Percentiles rank a stretch among this genome's conserved stretches.
These are phyloP conservation scores for Cydonia oblonga DNA, from an alignment of 331 rosid species.

Conservation along the genomic window DNA sequence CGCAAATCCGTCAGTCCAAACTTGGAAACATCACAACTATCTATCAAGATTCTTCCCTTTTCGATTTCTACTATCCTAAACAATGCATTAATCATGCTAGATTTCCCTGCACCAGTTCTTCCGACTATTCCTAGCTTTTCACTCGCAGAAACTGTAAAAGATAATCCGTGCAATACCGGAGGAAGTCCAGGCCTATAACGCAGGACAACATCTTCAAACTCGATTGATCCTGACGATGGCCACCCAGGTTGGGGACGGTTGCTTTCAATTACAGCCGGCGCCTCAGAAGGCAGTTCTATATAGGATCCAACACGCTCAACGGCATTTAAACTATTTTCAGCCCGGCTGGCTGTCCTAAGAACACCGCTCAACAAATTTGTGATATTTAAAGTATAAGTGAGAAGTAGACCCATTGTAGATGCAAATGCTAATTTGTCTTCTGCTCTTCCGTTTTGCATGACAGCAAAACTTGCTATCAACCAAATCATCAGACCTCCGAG, in stretches of 20 bases:
- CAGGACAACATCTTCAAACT: conserved; percentile 69
- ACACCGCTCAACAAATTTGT: conserved; percentile 66
- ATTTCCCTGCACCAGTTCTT: conserved; percentile 97
- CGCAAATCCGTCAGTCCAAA: conserved; percentile 68
- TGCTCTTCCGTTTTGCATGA: conserved; percentile 56
- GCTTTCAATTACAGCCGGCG: conserved; percentile 46
- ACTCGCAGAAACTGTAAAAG: conserved; percentile 49
- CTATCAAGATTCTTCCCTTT: conserved; percentile 62
- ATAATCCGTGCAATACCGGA: conserved; percentile 67
- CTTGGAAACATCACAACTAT: conserved; percentile 52
- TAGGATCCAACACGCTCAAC: conserved; percentile 84
- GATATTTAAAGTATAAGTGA: conserved; percentile 70
- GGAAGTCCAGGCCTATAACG: conserved; percentile 88
- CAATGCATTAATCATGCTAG: conserved; percentile 83
- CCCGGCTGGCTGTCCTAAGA: conserved; percentile 76
- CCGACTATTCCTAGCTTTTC: conserved; percentile 90
- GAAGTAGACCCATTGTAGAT: conserved; percentile 83
- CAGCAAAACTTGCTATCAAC: conserved; percentile 79
- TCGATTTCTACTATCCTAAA: conserved; percentile 74
- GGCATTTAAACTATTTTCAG: conserved; percentile 76
- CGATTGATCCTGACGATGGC: conserved; percentile 71
- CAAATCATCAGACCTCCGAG: conserved; percentile 90
- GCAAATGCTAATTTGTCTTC: conserved; percentile 50
- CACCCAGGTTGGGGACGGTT: conserved; percentile 72
- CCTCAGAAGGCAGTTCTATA: conserved; percentile 64